Evolutionary conservation across 441 rosid species (phyloP).

Genomic region (Raphanus hybrid): DNA sequence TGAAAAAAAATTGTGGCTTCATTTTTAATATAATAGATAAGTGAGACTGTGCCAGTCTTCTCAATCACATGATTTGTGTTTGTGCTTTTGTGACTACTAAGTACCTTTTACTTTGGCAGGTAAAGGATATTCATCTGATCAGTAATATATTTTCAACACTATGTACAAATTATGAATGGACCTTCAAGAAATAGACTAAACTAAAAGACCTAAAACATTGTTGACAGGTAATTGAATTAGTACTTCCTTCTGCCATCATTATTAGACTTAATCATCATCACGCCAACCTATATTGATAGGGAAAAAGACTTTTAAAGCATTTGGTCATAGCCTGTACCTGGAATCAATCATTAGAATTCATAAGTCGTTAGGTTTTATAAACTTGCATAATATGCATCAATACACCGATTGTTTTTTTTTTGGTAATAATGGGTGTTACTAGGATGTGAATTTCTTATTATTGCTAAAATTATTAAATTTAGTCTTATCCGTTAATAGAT

Average conservation of each 20-base stretch:
- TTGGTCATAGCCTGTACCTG: slow-evolving; percentile 33
- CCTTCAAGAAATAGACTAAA: slow-evolving; percentile 1
- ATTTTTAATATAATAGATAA: neutral
- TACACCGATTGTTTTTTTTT: neutral
- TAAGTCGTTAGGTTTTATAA: neutral
- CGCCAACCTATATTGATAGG: slow-evolving; percentile 32
- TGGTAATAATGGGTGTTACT: neutral
- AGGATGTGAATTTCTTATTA: no score
- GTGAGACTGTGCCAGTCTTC: slow-evolving; percentile 38
- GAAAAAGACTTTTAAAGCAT: slow-evolving; percentile 19
- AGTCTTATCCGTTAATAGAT: no score
- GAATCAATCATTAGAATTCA: slow-evolving; percentile 25
- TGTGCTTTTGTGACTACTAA: slow-evolving; percentile 42
- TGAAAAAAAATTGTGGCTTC: neutral
- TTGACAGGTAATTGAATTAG: slow-evolving; percentile 21
- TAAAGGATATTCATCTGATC: slow-evolving; percentile 1
- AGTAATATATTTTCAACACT: slow-evolving; percentile 3
- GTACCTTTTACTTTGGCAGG: slow-evolving; percentile 34
- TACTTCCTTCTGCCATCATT: slow-evolving; percentile 36
- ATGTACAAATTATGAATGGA: slow-evolving; percentile 2
- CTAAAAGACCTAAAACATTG: slow-evolving; percentile 18
- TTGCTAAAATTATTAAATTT: no score
- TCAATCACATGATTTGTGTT: slow-evolving; percentile 40
- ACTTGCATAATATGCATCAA: neutral
- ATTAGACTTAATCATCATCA: slow-evolving; percentile 37